Evolutionary conservation across 345 rosid species (phyloP).

Genomic region (Psidium friedrichsthalianum): DNA sequence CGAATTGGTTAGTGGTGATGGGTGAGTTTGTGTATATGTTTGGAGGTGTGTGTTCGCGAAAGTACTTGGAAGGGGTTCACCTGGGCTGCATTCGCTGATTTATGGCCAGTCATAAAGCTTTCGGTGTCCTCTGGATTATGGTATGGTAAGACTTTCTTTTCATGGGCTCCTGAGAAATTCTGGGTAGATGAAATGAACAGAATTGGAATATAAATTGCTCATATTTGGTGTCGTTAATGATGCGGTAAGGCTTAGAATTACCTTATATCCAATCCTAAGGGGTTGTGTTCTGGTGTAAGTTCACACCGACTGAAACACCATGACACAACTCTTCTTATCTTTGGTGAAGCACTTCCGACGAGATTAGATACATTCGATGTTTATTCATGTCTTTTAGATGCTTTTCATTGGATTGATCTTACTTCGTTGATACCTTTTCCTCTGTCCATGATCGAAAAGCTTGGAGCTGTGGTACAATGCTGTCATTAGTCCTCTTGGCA

Average conservation of each 20-base stretch:
- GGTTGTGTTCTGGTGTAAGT: not conserved
- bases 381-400: not conserved
- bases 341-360: not conserved
- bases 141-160: slow-evolving; percentile 7
- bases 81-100: slow-evolving; percentile 13
- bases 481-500: not conserved
- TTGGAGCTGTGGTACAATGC: slow-evolving; percentile 1
- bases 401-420: not conserved
- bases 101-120: slow-evolving; percentile 30
- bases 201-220: not conserved
- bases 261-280: not conserved
- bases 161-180: not conserved
- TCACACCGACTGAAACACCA: not conserved
- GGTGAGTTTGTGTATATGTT: slow-evolving; percentile 30
- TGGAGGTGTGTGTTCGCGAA: slow-evolving; percentile 10
- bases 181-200: not conserved
- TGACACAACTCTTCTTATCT: not conserved
- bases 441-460: not conserved
- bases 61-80: slow-evolving; percentile 16
- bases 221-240: not conserved
- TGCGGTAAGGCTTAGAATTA: not conserved
- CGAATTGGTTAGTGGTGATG: slow-evolving; percentile 27
- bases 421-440: not conserved
- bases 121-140: slow-evolving; percentile 25
- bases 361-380: not conserved